Percentiles rank a stretch among this genome's conserved stretches.
Evolutionary conservation across 306 rosid species (phyloP).

Genomic region (Lupinus albus): DNA sequence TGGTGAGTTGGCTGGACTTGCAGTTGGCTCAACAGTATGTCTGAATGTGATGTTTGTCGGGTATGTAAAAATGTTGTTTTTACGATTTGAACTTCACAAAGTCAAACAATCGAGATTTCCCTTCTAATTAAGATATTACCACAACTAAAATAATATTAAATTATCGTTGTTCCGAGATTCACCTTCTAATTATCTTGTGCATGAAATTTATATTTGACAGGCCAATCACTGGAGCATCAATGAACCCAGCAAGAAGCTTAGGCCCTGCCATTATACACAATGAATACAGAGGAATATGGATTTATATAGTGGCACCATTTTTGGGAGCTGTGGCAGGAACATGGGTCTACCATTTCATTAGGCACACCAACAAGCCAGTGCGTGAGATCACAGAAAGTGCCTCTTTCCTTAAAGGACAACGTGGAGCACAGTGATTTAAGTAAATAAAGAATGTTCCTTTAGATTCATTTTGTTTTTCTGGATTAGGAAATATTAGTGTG

Average conservation of each 20-base stretch:
- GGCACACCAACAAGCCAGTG: slow-evolving; percentile 63
- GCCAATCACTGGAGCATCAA: slow-evolving; percentile 82
- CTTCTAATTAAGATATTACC: not conserved
- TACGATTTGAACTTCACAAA: no score
- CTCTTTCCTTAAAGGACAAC: slow-evolving; percentile 53
- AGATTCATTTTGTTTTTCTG: not conserved
- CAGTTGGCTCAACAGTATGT: slow-evolving; percentile 71
- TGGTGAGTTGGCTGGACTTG: slow-evolving; percentile 89
- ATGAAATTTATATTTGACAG: slow-evolving; percentile 41
- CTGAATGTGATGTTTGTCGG: slow-evolving; percentile 80
- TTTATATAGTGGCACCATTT: slow-evolving; percentile 55
- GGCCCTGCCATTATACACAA: slow-evolving; percentile 70
- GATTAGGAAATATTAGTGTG: not conserved
- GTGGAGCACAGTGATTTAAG: slow-evolving; percentile 8
- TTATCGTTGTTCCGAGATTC: no score
- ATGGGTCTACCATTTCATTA: slow-evolving; percentile 57
- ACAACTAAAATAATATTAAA: no score
- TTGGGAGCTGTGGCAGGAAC: slow-evolving; percentile 70
- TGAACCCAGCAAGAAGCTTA: slow-evolving; percentile 89
- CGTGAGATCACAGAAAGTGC: slow-evolving; percentile 57
- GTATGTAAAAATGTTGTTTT: no score
- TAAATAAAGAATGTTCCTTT: not conserved
- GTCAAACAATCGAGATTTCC: no score
- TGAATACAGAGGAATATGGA: slow-evolving; percentile 58
- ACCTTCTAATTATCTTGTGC: not conserved